Conservation (phyloP, 108 stramenopile genomes). For the Parietichytrium sp. region DNA sequence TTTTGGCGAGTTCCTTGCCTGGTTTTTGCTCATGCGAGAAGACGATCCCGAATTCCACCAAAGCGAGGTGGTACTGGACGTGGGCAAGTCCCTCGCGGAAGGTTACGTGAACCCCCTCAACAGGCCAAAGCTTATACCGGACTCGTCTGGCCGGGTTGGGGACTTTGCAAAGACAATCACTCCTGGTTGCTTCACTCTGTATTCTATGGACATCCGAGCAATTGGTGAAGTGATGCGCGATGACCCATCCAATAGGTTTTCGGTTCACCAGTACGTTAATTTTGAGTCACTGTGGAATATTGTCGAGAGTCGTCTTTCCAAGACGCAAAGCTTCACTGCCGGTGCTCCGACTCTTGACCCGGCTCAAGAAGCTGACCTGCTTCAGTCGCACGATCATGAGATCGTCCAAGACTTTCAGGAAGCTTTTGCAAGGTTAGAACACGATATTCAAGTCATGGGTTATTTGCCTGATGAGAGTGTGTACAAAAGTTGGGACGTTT, state of each 20-base stretch:
- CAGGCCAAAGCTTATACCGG: no score
- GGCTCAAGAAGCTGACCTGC: neutral
- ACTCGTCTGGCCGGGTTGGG: neutral
- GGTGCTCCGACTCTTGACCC: neutral
- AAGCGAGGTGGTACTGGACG: neutral
- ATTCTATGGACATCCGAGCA: neutral
- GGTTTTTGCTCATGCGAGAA: conserved; percentile 11
- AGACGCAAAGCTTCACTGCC: no score
- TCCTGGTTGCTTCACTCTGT: conserved; percentile 13
- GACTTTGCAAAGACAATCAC: conserved; percentile 12
- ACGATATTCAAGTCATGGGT: neutral
- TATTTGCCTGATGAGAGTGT: no score
- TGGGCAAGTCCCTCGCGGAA: neutral
- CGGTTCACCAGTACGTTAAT: neutral
- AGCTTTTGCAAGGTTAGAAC: neutral
- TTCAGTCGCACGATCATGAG: no score
- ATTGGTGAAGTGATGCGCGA: neutral
- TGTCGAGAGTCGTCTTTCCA: no score
- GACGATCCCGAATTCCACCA: neutral
- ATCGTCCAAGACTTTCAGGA: no score
- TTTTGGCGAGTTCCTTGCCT: conserved; percentile 14
- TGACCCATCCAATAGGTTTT: neutral
- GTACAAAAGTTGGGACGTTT: no score
- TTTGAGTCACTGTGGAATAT: neutral
- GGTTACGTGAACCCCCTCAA: neutral